Evolutionary conservation across 1,139 yeast species (phyloP).

Genomic region (Candida gigantensis): DNA sequence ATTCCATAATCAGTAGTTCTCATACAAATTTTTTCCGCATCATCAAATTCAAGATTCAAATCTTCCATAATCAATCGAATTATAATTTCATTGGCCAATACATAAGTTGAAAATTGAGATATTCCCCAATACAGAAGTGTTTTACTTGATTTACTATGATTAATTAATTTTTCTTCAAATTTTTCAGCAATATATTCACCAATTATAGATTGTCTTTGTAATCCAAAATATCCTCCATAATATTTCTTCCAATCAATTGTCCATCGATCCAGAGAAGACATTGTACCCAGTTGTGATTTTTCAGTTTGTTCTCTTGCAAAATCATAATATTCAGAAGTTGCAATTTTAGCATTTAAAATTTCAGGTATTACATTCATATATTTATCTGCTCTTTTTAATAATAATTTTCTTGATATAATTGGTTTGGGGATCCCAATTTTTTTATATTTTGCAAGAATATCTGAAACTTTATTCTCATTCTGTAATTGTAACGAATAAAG

Average conservation of each 20-base stretch:
- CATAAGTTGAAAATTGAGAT: conserved; percentile 55
- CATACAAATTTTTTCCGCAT: conserved; percentile 48
- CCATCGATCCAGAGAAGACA: conserved; percentile 51
- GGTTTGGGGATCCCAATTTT: conserved; percentile 27
- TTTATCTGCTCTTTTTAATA: conserved; percentile 27
- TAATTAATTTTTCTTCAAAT: conserved; percentile 28
- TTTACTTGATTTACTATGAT: conserved; percentile 30
- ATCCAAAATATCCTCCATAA: conserved; percentile 65
- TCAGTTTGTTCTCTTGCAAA: conserved; percentile 43
- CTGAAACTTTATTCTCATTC: conserved; percentile 17
- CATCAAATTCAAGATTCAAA: conserved; percentile 30
- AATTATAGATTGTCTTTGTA: conserved; percentile 54
- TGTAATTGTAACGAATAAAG: conserved; percentile 14
- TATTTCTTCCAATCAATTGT: conserved; percentile 47
- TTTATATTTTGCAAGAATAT: conserved; percentile 23
- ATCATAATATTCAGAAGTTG: conserved; percentile 49
- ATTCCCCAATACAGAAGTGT: conserved; percentile 64
- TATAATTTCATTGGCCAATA: conserved; percentile 65
- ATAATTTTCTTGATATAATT: conserved; percentile 23
- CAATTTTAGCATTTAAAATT: conserved; percentile 43
- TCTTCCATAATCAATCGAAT: conserved; percentile 54
- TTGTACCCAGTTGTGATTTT: conserved; percentile 40
- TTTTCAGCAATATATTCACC: conserved; percentile 37
- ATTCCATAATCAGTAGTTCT: conserved; percentile 59
- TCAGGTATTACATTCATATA: conserved; percentile 37